Conservation (phyloP, 495 filamentous ascomycete genomes). For the Tuber umbilicatum region DNA sequence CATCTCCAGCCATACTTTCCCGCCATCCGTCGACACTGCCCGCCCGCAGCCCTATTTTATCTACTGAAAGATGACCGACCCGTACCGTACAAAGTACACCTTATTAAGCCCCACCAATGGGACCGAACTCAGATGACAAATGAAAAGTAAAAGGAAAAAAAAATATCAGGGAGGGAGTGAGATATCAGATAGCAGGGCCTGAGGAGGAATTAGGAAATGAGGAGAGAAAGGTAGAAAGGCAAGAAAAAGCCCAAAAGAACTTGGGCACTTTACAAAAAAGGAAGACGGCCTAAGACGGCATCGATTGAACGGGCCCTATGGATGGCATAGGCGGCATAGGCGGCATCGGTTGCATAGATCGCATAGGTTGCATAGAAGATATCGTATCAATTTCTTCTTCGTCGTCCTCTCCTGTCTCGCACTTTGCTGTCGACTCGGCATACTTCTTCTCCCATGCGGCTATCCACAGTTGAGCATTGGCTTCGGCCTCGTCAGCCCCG, state of each 20-base stretch:
- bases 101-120: neutral
- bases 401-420: constrained; percentile 30
- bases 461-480: constrained; percentile 34
- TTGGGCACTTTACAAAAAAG: neutral
- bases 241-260: neutral
- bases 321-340: neutral
- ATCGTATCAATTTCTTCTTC: constrained; percentile 2
- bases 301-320: constrained; percentile 1
- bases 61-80: neutral
- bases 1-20: neutral
- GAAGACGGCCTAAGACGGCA: neutral
- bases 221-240: neutral
- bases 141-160: neutral
- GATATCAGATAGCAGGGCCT: neutral
- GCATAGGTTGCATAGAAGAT: neutral
- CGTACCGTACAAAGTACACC: neutral
- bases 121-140: neutral
- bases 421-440: constrained; percentile 29
- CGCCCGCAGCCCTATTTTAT: neutral
- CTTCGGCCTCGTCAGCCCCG: constrained; percentile 27
- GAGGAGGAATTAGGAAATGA: neutral
- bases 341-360: neutral
- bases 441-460: constrained; percentile 36
- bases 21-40: neutral
- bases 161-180: neutral